A percentile compares a stretch with the other conserved stretches of the same genome.
Evolutionary conservation across 2,329 filamentous ascomycete genomes (phyloP).

Genomic region (Pseudophaeomoniella oleicola): DNA sequence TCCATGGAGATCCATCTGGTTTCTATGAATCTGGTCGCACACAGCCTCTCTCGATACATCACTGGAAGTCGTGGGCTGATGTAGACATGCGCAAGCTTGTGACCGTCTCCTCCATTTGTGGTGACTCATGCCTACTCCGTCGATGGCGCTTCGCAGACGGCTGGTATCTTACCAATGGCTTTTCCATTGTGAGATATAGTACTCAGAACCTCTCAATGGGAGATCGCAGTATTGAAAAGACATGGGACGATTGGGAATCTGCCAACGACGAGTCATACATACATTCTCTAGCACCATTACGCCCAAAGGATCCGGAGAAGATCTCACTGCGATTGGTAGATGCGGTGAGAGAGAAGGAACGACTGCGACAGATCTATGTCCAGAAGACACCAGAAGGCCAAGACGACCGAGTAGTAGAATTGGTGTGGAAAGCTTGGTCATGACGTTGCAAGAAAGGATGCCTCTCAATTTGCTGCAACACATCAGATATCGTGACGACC

Average conservation of each 20-base stretch:
- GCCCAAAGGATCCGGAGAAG: constrained; percentile 30
- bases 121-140: constrained; percentile 40
- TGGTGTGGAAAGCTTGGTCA: not conserved
- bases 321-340: constrained; percentile 36
- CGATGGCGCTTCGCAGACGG: constrained; percentile 34
- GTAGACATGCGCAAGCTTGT: constrained; percentile 36
- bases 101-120: constrained; percentile 36
- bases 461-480: no score
- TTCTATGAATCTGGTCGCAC: constrained; percentile 43
- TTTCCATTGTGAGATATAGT: constrained; percentile 39
- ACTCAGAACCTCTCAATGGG: constrained; percentile 25
- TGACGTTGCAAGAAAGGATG: no score
- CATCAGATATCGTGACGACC: no score
- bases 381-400: constrained; percentile 10
- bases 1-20: constrained; percentile 39
- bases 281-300: constrained; percentile 39
- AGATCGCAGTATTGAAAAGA: constrained; percentile 34
- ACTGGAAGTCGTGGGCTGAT: constrained; percentile 49
- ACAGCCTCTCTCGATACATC: constrained; percentile 42
- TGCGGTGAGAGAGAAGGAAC: constrained; percentile 23
- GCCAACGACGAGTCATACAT: constrained; percentile 30
- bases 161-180: constrained; percentile 44
- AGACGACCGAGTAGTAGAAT: not conserved
- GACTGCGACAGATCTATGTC: constrained; percentile 42
- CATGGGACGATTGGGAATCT: constrained; percentile 33